Percentiles rank a stretch among this genome's conserved stretches.
Evolutionary conservation across 2,329 filamentous ascomycete species (phyloP).

Genomic region (Fusarium buharicum): DNA sequence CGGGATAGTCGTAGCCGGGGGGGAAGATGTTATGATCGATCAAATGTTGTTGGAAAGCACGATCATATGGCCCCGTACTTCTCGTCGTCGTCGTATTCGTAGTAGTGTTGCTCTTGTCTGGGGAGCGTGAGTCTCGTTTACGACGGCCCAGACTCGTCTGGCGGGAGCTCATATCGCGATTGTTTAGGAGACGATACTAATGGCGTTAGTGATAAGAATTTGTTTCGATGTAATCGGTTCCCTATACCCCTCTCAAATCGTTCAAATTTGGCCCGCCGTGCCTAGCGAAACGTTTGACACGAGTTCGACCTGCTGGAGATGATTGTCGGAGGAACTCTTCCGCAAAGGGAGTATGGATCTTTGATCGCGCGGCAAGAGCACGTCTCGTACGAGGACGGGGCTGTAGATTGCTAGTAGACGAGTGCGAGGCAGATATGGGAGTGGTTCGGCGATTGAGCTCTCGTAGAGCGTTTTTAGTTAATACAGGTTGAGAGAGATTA

Average conservation of each 20-base stretch:
- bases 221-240: neutral
- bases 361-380: constrained; percentile 1
- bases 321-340: neutral
- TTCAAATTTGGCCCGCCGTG: constrained; percentile 8
- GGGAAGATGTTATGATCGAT: constrained; percentile 33
- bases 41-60: constrained; percentile 36
- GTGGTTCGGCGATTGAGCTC: constrained; percentile 8
- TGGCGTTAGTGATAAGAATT: neutral
- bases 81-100: constrained; percentile 19
- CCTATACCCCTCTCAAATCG: constrained; percentile 8
- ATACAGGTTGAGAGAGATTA: constrained; percentile 6
- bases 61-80: constrained; percentile 36
- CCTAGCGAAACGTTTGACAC: neutral
- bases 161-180: constrained; percentile 10
- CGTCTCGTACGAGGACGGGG: constrained; percentile 11
- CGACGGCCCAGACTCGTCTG: constrained; percentile 20
- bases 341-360: neutral
- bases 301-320: neutral
- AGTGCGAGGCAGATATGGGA: neutral
- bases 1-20: constrained; percentile 24
- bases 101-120: constrained; percentile 3
- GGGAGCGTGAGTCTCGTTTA: constrained; percentile 19
- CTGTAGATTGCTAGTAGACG: neutral
- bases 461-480: constrained; percentile 14
- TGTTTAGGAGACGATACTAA: neutral